Evolutionary conservation across 257 asterid genomes (phyloP).

Genomic region (Salvia hispanica): DNA sequence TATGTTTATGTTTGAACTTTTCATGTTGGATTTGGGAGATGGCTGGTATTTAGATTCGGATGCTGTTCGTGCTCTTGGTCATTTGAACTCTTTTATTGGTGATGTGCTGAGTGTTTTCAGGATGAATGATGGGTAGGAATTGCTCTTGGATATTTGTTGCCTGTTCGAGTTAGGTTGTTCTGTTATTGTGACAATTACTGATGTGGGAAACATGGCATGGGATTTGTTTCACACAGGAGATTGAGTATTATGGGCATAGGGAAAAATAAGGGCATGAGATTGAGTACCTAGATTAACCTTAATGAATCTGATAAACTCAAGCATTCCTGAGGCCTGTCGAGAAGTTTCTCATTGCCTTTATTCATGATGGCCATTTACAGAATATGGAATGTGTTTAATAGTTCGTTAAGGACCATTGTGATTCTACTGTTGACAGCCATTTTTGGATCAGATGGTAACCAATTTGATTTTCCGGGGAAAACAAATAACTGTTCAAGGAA

Average conservation of each 20-base stretch:
- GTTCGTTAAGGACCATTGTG: constrained; percentile 1
- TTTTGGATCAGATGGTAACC: constrained; percentile 18
- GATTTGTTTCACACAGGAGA: constrained; percentile 2
- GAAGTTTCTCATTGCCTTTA: constrained; percentile 1
- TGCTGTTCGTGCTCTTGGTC: constrained; percentile 11
- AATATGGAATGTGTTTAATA: not conserved
- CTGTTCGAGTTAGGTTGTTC: constrained; percentile 11
- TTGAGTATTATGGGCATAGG: constrained; percentile 12
- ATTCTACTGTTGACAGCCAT: constrained; percentile 6
- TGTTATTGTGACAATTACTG: constrained; percentile 11
- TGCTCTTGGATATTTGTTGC: constrained; percentile 12
- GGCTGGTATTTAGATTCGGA: constrained; percentile 15
- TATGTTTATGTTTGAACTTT: no score
- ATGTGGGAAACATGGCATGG: not conserved
- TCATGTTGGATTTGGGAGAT: constrained; percentile 10
- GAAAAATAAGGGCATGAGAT: not conserved
- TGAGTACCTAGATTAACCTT: no score
- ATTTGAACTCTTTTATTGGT: constrained; percentile 9
- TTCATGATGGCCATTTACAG: not conserved
- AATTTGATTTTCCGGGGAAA: not conserved
- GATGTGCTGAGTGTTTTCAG: constrained; percentile 14
- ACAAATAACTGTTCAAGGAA: constrained; percentile 11
- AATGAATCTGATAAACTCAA: constrained; percentile 2
- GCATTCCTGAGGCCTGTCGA: not conserved
- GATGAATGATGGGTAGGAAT: constrained; percentile 18